Evolutionary conservation across 345 rosid species (phyloP).

Genomic region (Pistacia vera): DNA sequence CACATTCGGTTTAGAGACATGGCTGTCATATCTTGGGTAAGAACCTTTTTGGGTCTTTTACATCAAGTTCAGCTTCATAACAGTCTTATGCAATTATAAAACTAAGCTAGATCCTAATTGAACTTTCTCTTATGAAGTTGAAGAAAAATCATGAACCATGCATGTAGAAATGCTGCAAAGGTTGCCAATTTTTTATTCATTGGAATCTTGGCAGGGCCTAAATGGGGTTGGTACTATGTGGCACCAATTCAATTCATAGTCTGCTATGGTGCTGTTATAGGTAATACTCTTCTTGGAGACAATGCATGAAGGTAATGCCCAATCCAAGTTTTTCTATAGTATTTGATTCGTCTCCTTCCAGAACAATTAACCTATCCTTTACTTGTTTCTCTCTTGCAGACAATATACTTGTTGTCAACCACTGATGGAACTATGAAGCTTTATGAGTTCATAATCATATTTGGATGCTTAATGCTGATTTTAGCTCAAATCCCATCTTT

Average conservation of each 20-base stretch:
- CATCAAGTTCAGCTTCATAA: background rate
- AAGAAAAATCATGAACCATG: background rate
- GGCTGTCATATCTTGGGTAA: constrained; percentile 81
- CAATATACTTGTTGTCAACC: constrained; percentile 56
- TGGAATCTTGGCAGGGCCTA: constrained; percentile 47
- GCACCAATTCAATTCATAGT: constrained; percentile 86
- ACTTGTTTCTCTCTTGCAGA: constrained; percentile 29
- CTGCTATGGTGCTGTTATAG: constrained; percentile 81
- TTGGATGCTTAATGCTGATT: constrained; percentile 69
- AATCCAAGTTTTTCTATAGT: background rate
- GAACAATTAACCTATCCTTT: background rate
- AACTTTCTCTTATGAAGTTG: background rate
- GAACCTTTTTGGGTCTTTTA: background rate
- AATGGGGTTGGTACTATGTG: constrained; percentile 78
- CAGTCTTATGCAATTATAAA: background rate
- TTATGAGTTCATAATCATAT: constrained; percentile 63
- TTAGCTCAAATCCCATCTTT: constrained; percentile 87
- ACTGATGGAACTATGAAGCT: constrained; percentile 77
- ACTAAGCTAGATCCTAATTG: background rate
- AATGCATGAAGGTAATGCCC: constrained; percentile 58
- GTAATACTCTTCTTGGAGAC: constrained; percentile 69
- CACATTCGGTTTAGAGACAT: constrained; percentile 86
- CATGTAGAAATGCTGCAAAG: background rate
- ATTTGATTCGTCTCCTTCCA: background rate
- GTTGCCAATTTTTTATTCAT: no score